Evolutionary conservation across 2,329 filamentous ascomycete genomes (phyloP).

Genomic region (Sclerotinia subarctica): DNA sequence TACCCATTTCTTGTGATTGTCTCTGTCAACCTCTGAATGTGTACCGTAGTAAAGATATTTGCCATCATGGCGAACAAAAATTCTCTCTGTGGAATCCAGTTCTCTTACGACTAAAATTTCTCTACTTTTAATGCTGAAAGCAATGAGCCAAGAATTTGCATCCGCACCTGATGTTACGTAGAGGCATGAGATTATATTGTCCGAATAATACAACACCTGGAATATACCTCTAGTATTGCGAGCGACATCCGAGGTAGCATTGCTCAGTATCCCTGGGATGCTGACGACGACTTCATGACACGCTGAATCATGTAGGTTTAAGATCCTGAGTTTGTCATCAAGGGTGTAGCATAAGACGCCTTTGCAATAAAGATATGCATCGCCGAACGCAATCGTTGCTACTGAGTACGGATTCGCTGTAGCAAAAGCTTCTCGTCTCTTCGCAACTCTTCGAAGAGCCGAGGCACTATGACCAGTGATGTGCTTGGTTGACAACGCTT

Average conservation of each 20-base stretch:
- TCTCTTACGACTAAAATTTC: conserved; percentile 44
- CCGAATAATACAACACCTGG: conserved; percentile 54
- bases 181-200: conserved; percentile 56
- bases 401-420: conserved; percentile 60
- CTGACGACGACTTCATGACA: conserved; percentile 55
- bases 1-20: conserved; percentile 61
- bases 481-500: conserved; percentile 29
- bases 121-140: conserved; percentile 44
- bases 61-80: conserved; percentile 66
- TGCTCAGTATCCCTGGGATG: conserved; percentile 44
- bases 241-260: conserved; percentile 41
- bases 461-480: conserved; percentile 43
- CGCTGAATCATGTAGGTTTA: conserved; percentile 53
- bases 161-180: conserved; percentile 45
- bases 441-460: conserved; percentile 58
- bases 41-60: conserved; percentile 65
- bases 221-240: conserved; percentile 46
- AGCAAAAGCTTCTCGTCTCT: conserved; percentile 58
- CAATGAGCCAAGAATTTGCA: conserved; percentile 51
- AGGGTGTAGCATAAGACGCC: conserved; percentile 64
- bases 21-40: conserved; percentile 51
- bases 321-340: conserved; percentile 52
- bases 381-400: conserved; percentile 56
- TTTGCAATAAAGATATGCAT: conserved; percentile 59
- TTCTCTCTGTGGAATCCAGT: conserved; percentile 49